Evolutionary conservation across 805 yeast species (phyloP).

Genomic region (Yamadazyma laniorum): DNA sequence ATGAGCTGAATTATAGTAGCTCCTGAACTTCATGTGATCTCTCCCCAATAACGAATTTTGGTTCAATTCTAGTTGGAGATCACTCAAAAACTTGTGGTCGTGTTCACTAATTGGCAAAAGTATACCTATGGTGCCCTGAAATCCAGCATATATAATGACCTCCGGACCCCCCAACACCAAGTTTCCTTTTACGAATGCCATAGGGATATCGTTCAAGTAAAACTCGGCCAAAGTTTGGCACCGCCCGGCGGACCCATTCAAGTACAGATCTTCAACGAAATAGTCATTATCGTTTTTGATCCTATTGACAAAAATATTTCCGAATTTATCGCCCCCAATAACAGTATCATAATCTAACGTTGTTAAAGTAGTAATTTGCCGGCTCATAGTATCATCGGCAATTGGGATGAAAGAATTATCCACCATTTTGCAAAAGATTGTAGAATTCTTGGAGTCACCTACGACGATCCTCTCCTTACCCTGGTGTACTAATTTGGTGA

Average conservation of each 20-base stretch:
- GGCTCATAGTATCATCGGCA: conserved; percentile 64
- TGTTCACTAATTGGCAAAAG: conserved; percentile 64
- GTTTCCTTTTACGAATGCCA: conserved; percentile 53
- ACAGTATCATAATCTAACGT: conserved; percentile 74
- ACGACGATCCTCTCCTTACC: conserved; percentile 58
- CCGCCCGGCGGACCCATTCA: conserved; percentile 55
- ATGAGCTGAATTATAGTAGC: conserved; percentile 79
- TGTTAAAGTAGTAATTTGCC: conserved; percentile 62
- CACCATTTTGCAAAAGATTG: conserved; percentile 55
- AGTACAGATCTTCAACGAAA: conserved; percentile 12
- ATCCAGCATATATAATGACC: conserved; percentile 64
- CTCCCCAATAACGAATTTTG: conserved; percentile 51
- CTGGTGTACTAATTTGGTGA: conserved; percentile 52
- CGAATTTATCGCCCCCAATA: conserved; percentile 84
- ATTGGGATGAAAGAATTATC: conserved; percentile 57
- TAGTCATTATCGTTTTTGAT: conserved; percentile 35
- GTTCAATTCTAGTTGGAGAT: conserved; percentile 21
- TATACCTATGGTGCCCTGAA: conserved; percentile 80
- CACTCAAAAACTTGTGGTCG: conserved; percentile 25
- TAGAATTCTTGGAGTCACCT: conserved; percentile 71
- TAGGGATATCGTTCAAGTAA: conserved; percentile 68
- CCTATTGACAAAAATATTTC: conserved; percentile 70
- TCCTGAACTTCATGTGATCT: conserved; percentile 64
- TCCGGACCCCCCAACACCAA: conserved; percentile 63
- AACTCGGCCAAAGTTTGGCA: conserved; percentile 54